These are phyloP conservation scores for Pseudocercospora eumusae DNA, from an alignment of 2,329 filamentous ascomycete genomes.

Conservation along the genomic window DNA sequence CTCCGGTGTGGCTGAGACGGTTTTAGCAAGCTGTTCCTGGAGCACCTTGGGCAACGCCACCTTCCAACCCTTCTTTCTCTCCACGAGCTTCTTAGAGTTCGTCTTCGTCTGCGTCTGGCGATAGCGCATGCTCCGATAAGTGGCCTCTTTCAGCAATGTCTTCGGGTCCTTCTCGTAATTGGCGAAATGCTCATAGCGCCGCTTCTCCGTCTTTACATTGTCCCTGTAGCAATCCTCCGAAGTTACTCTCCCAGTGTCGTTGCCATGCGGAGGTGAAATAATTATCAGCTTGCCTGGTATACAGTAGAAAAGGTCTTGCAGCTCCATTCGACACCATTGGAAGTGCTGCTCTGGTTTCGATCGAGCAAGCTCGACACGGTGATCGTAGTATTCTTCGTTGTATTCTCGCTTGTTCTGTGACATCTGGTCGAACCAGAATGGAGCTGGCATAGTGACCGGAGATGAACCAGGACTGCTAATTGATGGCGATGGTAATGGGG, in stretches of 20 bases:
- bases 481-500: not conserved
- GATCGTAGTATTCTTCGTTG: not conserved
- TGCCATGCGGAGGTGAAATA: not conserved
- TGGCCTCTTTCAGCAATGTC: not conserved
- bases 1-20: not conserved
- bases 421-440: conserved; percentile 1
- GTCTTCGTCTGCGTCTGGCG: not conserved
- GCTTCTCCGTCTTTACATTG: not conserved
- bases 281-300: not conserved
- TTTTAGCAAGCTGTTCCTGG: not conserved
- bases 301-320: not conserved
- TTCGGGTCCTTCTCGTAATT: not conserved
- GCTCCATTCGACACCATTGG: not conserved
- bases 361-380: not conserved
- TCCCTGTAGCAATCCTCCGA: not conserved
- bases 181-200: not conserved
- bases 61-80: not conserved
- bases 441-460: not conserved
- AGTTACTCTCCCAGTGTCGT: not conserved
- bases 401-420: not conserved
- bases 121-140: not conserved
- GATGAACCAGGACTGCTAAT: not conserved
- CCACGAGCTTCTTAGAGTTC: not conserved
- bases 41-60: not conserved
- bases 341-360: not conserved